Base-by-base conservation (phyloP, 495 filamentous ascomycete species). In the Annulohypoxylon bovei region DNA sequence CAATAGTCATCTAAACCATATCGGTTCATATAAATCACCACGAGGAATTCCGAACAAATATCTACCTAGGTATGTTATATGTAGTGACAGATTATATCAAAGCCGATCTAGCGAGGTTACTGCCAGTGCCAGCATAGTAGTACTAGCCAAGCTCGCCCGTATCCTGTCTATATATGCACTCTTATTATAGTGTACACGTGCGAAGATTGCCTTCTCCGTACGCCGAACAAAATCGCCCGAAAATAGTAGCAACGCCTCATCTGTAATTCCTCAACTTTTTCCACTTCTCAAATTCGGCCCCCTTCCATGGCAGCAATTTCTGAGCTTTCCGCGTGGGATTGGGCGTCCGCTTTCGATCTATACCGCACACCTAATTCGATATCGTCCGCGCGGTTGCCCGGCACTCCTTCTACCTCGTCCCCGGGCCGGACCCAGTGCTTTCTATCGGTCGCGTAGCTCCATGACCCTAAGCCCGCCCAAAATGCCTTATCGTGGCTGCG, bases 391-490 rank as follows among this genome's bases (percentile, higher is more conserved):
- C 44, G 27, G 16, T 67, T 66, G 6, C 57, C 54, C 39, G 60
- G 28, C 11, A 78, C 52, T 2, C 70, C 72, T 52, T 81, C 81
- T 39, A 75, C 77, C 39, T 80, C 81, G 57, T 80, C 78, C 4
- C 78, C 77, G 5, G 70, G 59, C 4, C 75, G 69, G 30, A 77
- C 75, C 60, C 80, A 77, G 30, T 76, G 78, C 55, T 73, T 58
- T 42, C 73, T 80, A 56, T 78, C 74, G 25, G 79, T 80, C 20
- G 82, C 81, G 35, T 83, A 85, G 50, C 82, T 83, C 73, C 75
- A 81, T 55, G 87, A 84, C 1, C 90, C 90, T 14, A 92, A 73
- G 2, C 88, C 87, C 3, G 84, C 87, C 79, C 89, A 88, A 75
- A 91, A 87, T 4, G 82, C 81, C 71, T 84, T 81, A 65, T 85